Conservation (phyloP, 2,329 filamentous ascomycete genomes). For the Coniochaeta ligniaria region DNA sequence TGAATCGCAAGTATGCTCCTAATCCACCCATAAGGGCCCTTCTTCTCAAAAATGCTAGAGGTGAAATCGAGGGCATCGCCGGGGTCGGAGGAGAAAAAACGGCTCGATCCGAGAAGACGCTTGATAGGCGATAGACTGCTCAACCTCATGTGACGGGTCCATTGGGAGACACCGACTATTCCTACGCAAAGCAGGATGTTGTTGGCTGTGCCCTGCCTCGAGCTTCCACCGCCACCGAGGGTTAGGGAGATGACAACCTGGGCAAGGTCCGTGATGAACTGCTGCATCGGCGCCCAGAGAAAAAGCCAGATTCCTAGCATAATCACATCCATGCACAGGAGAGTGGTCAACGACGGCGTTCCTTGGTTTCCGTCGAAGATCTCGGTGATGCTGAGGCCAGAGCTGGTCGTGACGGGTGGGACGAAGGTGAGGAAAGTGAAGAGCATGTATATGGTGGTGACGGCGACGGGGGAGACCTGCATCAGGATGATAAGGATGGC, state of each 20-base stretch:
- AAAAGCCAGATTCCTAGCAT: slow-evolving; percentile 82
- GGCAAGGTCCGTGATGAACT: slow-evolving; percentile 80
- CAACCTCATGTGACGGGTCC: slow-evolving; percentile 34
- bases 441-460: slow-evolving; percentile 84
- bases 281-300: slow-evolving; percentile 79
- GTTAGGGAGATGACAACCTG: slow-evolving; percentile 92
- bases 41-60: slow-evolving; percentile 44
- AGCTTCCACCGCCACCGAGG: slow-evolving; percentile 71
- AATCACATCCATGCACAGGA: slow-evolving; percentile 75
- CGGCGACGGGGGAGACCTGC: slow-evolving; percentile 79
- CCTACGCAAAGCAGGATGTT: slow-evolving; percentile 65
- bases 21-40: slow-evolving; percentile 57
- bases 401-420: slow-evolving; percentile 70
- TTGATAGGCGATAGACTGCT: slow-evolving; percentile 37
- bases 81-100: slow-evolving; percentile 30
- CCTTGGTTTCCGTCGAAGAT: slow-evolving; percentile 84
- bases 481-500: slow-evolving; percentile 94
- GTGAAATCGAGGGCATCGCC: slow-evolving; percentile 41
- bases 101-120: slow-evolving; percentile 19
- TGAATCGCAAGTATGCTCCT: slow-evolving; percentile 66
- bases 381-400: slow-evolving; percentile 78
- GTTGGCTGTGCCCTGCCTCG: slow-evolving; percentile 60
- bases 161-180: slow-evolving; percentile 54
- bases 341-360: slow-evolving; percentile 78
- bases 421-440: slow-evolving; percentile 93